phyloP scores from a whole-genome alignment of 2,329 filamentous ascomycete genomes.

The Hypoxylon sp. region DNA sequence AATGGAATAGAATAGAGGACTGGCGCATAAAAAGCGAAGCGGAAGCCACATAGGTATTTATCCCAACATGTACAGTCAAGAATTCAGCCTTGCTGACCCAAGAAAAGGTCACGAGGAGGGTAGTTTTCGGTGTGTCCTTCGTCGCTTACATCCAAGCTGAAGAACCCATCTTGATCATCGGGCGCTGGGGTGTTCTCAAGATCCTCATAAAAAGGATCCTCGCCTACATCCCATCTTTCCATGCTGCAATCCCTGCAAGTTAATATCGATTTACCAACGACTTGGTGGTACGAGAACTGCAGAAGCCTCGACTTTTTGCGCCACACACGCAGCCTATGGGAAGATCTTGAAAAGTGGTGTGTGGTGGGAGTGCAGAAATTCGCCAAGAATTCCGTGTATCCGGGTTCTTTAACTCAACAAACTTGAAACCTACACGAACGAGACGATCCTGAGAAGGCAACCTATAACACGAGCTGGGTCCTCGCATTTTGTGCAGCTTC shows the following conservation, averaged over 20 bases:
- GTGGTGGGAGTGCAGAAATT: background rate
- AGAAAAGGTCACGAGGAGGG: slow-evolving; percentile 34
- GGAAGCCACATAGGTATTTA: slow-evolving; percentile 29
- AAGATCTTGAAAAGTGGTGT: slow-evolving; percentile 1
- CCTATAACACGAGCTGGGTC: slow-evolving; percentile 38
- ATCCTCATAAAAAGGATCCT: slow-evolving; percentile 29
- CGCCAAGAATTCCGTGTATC: slow-evolving; percentile 24
- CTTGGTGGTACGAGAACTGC: slow-evolving; percentile 25
- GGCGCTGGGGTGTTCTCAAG: slow-evolving; percentile 25
- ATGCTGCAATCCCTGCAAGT: slow-evolving; percentile 35
- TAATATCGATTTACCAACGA: slow-evolving; percentile 22
- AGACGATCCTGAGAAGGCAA: slow-evolving; percentile 21
- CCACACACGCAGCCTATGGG: slow-evolving; percentile 34
- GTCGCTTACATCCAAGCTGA: slow-evolving; percentile 24
- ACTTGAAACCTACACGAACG: slow-evolving; percentile 22
- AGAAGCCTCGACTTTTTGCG: slow-evolving; percentile 28
- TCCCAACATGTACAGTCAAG: slow-evolving; percentile 27
- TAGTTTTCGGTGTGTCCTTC: slow-evolving; percentile 30
- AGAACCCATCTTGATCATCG: slow-evolving; percentile 24
- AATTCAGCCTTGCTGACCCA: slow-evolving; percentile 40
- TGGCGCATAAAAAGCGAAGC: slow-evolving; percentile 1
- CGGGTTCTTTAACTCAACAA: slow-evolving; percentile 13
- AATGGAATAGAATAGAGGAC: slow-evolving; percentile 24
- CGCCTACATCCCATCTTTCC: slow-evolving; percentile 32
- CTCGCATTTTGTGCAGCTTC: slow-evolving; percentile 18